phyloP scores from a whole-genome alignment of 169 alveolate genomes.

The Eimeria acervulina region DNA sequence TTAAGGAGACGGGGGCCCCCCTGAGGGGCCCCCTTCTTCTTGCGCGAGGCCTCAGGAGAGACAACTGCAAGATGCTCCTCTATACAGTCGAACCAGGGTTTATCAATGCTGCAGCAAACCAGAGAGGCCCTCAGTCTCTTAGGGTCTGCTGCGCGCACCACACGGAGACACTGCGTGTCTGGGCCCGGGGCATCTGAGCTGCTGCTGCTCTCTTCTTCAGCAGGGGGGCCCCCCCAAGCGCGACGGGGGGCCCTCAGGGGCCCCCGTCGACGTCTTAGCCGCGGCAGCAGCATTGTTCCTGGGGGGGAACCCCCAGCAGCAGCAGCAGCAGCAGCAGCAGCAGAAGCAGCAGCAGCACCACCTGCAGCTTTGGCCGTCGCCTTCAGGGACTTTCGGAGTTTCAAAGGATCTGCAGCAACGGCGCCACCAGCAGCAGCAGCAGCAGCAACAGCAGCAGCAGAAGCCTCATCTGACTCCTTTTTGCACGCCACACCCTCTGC shows the following conservation, averaged over 20 bases:
- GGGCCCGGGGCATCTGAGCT: conserved; percentile 29
- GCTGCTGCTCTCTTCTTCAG: not conserved
- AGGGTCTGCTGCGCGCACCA: not conserved
- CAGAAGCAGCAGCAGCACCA: not conserved
- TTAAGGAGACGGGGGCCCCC: not conserved
- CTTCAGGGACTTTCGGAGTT: too few relatives aligned
- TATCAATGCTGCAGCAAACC: conserved; percentile 20
- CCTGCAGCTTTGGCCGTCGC: not conserved
- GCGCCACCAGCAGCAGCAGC: not conserved
- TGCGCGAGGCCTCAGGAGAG: not conserved
- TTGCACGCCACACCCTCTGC: not conserved
- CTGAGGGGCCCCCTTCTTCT: not conserved
- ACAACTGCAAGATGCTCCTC: conserved; percentile 3
- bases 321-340: conserved; percentile 8
- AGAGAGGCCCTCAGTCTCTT: not conserved
- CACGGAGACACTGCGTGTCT: conserved; percentile 7
- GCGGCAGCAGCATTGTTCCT: not conserved
- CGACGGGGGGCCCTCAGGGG: not conserved
- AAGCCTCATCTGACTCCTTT: not conserved
- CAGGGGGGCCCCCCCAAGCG: not conserved
- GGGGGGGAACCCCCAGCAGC: not conserved
- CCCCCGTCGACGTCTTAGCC: not conserved
- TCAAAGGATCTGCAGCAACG: too few relatives aligned
- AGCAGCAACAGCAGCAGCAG: not conserved
- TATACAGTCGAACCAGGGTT: conserved; percentile 14